Evolutionary conservation across 257 asterid species (phyloP).

Genomic region (Jaltomata sinuosa): DNA sequence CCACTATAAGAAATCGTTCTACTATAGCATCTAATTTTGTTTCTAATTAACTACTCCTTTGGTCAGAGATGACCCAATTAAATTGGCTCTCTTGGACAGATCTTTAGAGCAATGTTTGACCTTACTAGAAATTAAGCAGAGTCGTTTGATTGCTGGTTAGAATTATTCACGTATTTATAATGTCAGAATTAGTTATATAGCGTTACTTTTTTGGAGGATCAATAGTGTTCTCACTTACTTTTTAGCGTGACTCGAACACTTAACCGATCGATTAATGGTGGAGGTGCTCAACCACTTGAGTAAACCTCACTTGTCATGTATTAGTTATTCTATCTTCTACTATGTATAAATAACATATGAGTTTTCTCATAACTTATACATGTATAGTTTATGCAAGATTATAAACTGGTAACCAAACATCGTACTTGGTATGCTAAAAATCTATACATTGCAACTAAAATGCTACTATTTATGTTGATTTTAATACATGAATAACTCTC

Average conservation of each 20-base stretch:
- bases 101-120: not conserved
- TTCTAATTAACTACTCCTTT: not conserved
- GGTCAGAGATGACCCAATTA: not conserved
- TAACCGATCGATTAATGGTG: no score
- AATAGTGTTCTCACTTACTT: no score
- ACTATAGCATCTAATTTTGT: not conserved
- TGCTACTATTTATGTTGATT: not conserved
- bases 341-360: no score
- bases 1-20: not conserved
- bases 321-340: not conserved
- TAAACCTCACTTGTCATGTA: no score
- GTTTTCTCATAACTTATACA: not conserved
- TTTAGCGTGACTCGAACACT: no score
- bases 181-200: accelerated
- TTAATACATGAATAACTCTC: not conserved
- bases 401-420: not conserved
- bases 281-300: no score
- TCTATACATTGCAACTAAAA: not conserved
- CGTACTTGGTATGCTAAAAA: not conserved
- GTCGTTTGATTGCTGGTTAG: not conserved
- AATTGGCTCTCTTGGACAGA: not conserved
- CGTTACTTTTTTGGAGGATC: no score
- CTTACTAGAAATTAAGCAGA: not conserved
- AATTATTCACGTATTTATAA: not conserved
- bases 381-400: not conserved